Evolutionary conservation across 2,329 filamentous ascomycete genomes (phyloP).

Genomic region (Stachybotrys echinatus): DNA sequence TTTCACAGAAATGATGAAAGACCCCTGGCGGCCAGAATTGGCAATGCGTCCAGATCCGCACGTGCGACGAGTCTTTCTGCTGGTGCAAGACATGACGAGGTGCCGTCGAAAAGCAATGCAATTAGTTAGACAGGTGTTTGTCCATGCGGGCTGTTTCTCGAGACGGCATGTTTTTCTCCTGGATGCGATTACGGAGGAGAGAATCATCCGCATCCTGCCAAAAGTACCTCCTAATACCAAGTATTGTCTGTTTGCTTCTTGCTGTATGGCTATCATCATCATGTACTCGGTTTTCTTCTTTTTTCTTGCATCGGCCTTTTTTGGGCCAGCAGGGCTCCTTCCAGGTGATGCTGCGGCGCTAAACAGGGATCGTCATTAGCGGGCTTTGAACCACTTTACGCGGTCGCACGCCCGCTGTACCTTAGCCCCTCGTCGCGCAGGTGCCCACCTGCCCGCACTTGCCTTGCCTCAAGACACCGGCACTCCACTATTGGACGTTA

Average conservation of each 20-base stretch:
- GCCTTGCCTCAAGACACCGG: background rate
- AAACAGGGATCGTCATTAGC: background rate
- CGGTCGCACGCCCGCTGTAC: background rate
- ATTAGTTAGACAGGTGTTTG: no score
- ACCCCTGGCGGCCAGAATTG: background rate
- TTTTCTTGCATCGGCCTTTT: background rate
- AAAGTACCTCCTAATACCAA: no score
- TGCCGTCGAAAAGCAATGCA: background rate
- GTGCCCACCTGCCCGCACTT: background rate
- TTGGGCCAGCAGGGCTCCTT: no score
- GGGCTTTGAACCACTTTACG: constrained; percentile 1
- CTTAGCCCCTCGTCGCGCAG: background rate
- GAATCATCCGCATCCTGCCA: no score
- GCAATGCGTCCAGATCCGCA: background rate
- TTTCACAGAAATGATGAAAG: background rate
- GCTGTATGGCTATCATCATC: no score
- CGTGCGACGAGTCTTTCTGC: background rate
- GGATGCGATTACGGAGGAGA: no score
- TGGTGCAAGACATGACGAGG: background rate
- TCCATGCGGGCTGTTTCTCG: no score
- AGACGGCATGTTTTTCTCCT: no score
- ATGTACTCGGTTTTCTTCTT: background rate
- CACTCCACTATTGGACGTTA: background rate
- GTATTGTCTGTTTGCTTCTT: no score
- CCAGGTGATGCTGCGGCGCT: background rate